These are phyloP conservation scores for Arthrobotrys pseudoclavata DNA, from an alignment of 2,329 filamentous ascomycete genomes.

Conservation along the genomic window DNA sequence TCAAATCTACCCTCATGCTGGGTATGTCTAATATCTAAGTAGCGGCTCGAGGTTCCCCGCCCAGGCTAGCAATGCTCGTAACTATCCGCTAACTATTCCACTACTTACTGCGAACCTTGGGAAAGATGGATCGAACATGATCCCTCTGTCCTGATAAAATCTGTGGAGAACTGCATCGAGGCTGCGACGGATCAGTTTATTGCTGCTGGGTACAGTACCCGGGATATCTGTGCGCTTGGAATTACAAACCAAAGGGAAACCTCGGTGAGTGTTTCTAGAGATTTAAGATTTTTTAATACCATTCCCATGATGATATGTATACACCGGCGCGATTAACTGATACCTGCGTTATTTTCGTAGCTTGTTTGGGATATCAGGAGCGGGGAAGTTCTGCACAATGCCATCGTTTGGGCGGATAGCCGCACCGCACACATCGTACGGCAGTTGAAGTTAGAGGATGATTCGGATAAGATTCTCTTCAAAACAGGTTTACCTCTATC, in stretches of 20 bases:
- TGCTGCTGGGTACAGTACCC: slow-evolving; percentile 76
- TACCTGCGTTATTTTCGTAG: slow-evolving; percentile 30
- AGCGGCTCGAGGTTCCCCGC: slow-evolving; percentile 16
- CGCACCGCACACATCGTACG: slow-evolving; percentile 81
- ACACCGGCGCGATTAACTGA: neutral
- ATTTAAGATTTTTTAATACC: neutral
- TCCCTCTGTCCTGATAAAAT: slow-evolving; percentile 79
- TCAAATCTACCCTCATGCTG: slow-evolving; percentile 85
- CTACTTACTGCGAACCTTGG: neutral
- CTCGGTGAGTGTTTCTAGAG: slow-evolving; percentile 67
- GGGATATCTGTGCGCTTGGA: slow-evolving; percentile 81
- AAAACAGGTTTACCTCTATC: slow-evolving; percentile 86
- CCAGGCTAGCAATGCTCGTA: neutral
- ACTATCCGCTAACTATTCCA: slow-evolving; percentile 28
- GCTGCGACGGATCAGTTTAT: slow-evolving; percentile 79
- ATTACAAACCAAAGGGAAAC: slow-evolving; percentile 94
- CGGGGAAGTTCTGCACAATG: slow-evolving; percentile 84
- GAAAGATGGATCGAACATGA: slow-evolving; percentile 90
- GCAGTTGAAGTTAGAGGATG: slow-evolving; percentile 77
- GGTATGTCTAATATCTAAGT: slow-evolving; percentile 70
- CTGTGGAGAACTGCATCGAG: slow-evolving; percentile 84
- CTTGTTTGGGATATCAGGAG: slow-evolving; percentile 85
- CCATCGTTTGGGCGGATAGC: slow-evolving; percentile 92
- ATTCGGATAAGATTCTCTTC: slow-evolving; percentile 77
- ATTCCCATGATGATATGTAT: neutral